phyloP scores from a whole-genome alignment of 257 asterid species.

The Nicotiana undulata region DNA sequence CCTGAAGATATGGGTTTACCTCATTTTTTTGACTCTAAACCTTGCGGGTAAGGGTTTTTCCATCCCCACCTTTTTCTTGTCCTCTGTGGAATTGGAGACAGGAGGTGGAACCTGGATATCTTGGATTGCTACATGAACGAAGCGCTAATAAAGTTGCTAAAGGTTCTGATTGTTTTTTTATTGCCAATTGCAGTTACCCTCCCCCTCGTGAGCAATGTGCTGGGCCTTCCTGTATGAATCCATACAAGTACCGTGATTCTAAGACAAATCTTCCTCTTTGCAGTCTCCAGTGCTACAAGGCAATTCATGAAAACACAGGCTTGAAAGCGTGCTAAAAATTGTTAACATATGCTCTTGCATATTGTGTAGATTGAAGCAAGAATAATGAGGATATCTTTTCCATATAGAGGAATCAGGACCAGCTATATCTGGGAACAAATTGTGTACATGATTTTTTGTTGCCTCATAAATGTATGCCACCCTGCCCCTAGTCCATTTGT shows the following conservation, averaged over 20 bases:
- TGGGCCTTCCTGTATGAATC: constrained; percentile 70
- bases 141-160: neutral
- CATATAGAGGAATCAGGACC: neutral
- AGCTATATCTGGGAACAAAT: constrained; percentile 3
- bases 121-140: neutral
- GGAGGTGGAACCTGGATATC: neutral
- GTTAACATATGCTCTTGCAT: neutral
- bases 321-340: constrained; percentile 35
- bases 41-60: constrained; percentile 35
- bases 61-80: neutral
- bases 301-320: constrained; percentile 38
- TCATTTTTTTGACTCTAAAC: constrained; percentile 43
- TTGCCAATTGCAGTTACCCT: constrained; percentile 62
- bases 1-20: constrained; percentile 86
- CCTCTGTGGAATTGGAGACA: neutral
- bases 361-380: neutral
- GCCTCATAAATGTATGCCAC: neutral
- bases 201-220: constrained; percentile 90
- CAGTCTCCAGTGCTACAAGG: constrained; percentile 93
- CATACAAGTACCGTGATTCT: constrained; percentile 93
- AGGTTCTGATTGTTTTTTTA: constrained; percentile 12
- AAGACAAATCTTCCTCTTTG: constrained; percentile 89
- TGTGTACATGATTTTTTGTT: neutral
- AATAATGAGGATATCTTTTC: neutral
- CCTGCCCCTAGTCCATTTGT: neutral